Evolutionary conservation across 2,329 filamentous ascomycete species (phyloP), one percentile per base, ranked within the genome.

Genomic region (Xylaria sp.): DNA sequence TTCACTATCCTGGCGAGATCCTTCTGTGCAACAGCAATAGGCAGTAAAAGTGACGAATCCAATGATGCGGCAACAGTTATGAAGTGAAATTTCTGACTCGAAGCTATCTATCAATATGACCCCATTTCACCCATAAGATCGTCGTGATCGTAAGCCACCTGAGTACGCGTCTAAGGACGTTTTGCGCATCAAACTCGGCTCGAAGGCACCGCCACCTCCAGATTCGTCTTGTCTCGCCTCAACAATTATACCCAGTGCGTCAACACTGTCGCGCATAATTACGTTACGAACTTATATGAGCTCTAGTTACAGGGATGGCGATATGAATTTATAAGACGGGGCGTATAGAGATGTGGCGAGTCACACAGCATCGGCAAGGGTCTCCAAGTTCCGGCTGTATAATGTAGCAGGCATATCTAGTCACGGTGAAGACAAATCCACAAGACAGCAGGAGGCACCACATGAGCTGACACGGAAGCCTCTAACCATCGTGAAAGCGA

Each of bases 171-270:
- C 29, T 42, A 58, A 45, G n/a, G 39, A 31, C 57, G 9, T 36
- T 57, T 36, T 27, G 58, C 7, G 27, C 42, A 61, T 44, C 22
- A 49, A 51, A 44, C 42, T 29, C 31, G 27, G 13, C 31, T 25
- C 5, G 5, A 31, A 47, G 33, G 61, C 69, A 70, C 65, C 61
- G 69, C 72, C 69, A 73, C 71, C 69, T 68, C 72, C 68, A 69
- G 65, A 54, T 53, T 54, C n/a, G n/a, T n/a, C 63, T 56, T 39
- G 38, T 36, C 39, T 67, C 57, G 29, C 27, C 49, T 22, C 27
- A 62, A 57, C 29, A 63, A 5, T 20, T 53, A 22, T 10, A 33
- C 66, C 70, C 69, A 72, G 69, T 72, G 66, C 59, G 38, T 55
- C 42, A 39, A 59, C 67, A 74, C 69, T 72, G 71, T 70, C 33